Conservation (phyloP, 2,329 filamentous ascomycete species). For the Hypoxylon sp. region DNA sequence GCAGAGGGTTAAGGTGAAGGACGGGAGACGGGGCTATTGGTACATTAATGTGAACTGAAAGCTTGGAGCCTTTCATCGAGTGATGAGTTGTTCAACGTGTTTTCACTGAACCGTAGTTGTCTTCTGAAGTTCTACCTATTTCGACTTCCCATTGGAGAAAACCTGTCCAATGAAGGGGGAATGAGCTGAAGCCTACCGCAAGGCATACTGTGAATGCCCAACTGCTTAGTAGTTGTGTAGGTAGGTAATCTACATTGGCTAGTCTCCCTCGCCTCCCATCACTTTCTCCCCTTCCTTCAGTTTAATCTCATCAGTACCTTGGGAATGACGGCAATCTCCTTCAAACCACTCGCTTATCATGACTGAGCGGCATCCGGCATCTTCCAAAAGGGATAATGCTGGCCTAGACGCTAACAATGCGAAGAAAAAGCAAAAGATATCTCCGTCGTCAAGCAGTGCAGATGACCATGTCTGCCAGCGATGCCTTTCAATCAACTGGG, state of each 20-base stretch:
- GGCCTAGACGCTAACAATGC: background rate
- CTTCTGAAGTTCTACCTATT: too few relatives aligned
- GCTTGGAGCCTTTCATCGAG: background rate
- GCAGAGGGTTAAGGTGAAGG: slow-evolving; percentile 43
- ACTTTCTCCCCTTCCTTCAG: background rate
- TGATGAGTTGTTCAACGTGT: background rate
- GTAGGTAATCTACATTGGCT: too few relatives aligned
- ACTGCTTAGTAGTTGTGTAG: too few relatives aligned
- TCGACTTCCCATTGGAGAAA: too few relatives aligned
- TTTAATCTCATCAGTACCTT: background rate
- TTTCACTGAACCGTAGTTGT: too few relatives aligned
- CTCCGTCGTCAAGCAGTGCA: background rate
- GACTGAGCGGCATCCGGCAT: background rate
- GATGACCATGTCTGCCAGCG: background rate
- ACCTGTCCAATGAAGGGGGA: too few relatives aligned
- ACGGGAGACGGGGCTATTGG: slow-evolving; percentile 60
- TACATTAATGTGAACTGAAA: slow-evolving; percentile 58
- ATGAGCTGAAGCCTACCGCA: too few relatives aligned
- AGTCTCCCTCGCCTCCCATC: background rate
- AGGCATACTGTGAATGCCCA: too few relatives aligned
- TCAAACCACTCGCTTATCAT: background rate
- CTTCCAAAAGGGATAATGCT: background rate
- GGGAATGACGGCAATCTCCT: background rate
- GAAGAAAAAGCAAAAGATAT: background rate
- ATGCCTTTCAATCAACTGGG: background rate